Evolutionary conservation across 2,329 filamentous ascomycete genomes (phyloP), one percentile per base, ranked within the genome.

Genomic region (Aureobasidium melanogenum): DNA sequence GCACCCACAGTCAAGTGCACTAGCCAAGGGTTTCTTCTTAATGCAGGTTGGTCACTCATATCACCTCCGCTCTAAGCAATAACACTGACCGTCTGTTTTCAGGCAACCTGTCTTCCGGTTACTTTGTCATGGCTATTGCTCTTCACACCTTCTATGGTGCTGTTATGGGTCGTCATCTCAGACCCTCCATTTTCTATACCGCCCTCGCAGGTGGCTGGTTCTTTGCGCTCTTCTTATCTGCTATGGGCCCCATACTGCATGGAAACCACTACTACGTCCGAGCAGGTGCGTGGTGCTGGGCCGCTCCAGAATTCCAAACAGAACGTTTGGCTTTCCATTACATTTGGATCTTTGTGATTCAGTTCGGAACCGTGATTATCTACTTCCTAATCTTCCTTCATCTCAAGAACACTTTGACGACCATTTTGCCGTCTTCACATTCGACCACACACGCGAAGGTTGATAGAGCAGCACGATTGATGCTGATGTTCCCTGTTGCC

Each of bases 211-310:
- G 67, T 1, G 71, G 82, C 6, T 89, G 87, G 87, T 34, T 75
- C 2, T 84, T 88, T 63, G 77, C 84, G 3, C 83, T 86, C 64
- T 72, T 79, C 4, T 76, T 87, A 34, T 82, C 82, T 0, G 71
- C 82, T 1, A 73, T 85, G 24, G 84, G 76, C 0, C 72, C 80
- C 0, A 74, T 73, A 8, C 65, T 78, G 32, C 73, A 80, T 64
- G 70, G 73, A 5, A 67, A 70, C 4, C 73, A 74, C 36, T 72
- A 85, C 54, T 88, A 85, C 62, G 84, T 86, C n/a, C 78, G 84
- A 19, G 85, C 85, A 32, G 83, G 82, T 10, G 80, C 84, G 9
- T 89, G 86, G 84, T 88, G 85, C 70, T 88, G 85, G 85, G 80
- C 88, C 62, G 83, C 83, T 62, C 72, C 76, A 3, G 72, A 78